Base-by-base conservation (phyloP, 495 filamentous ascomycete genomes). In the Halenospora varia region DNA sequence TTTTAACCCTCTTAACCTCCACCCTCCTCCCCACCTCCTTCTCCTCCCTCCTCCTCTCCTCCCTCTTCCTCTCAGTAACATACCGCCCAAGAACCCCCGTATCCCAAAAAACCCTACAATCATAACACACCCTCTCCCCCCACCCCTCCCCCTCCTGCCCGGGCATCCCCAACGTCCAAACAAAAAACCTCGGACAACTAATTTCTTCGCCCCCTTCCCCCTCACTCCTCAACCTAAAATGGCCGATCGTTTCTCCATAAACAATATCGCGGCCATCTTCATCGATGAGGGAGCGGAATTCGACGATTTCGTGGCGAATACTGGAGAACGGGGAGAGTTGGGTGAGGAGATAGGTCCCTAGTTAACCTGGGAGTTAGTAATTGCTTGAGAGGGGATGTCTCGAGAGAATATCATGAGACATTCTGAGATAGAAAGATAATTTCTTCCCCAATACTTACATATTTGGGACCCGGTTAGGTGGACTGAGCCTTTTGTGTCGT, bases 401-500 rank as follows among this genome's bases (percentile, higher is more conserved):
- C n/a, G n/a, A n/a, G n/a, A n/a, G n/a, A n/a, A n/a, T n/a, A n/a
- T n/a, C n/a, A n/a, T n/a, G n/a, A n/a, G n/a, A n/a, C n/a, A n/a
- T n/a, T n/a, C 6, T 25, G 22, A 6, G 24, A 8, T 6, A 59
- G 23, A 15, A 35, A 46, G 19, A n/a, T n/a, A n/a, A n/a, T n/a
- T n/a, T n/a, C n/a, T n/a, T n/a, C n/a, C n/a, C n/a, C n/a, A n/a
- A n/a, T n/a, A n/a, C n/a, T 25, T 23, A 48, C 56, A 59, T 17
- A 59, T 40, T 3, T 19, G 18, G 9, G 48, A 24, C 0, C 56
- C 56, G 2, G 39, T 24, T n/a, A 53, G 10, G 24, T 48, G 25
- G n/a, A 24, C 23, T 17, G 29, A 20, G 35, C 56, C 56, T 48
- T 59, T 52, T 17, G 48, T 59, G 15, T 59, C 49, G 40, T 59